phyloP scores from a whole-genome alignment of 768 basidiomycete species.

The Leccinum boreale region DNA sequence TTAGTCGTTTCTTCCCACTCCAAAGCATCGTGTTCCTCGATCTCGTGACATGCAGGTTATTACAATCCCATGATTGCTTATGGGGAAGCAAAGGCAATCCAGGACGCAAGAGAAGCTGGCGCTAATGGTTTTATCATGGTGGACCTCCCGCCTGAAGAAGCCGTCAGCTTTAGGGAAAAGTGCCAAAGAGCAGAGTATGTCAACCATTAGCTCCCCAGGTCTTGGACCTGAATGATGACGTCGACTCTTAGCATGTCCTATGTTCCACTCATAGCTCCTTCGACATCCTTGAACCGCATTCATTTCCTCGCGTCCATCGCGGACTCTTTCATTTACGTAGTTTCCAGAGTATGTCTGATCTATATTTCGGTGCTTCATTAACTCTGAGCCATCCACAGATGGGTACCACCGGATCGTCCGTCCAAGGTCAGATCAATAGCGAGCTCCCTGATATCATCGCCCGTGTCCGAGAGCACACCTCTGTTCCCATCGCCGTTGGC shows the following conservation, averaged over 20 bases:
- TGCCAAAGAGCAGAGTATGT: conserved; percentile 78
- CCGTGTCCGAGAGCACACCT: conserved; percentile 75
- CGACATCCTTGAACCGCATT: conserved; percentile 83
- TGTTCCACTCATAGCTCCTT: conserved; percentile 93
- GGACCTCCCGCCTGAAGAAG: conserved; percentile 97
- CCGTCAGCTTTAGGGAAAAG: conserved; percentile 83
- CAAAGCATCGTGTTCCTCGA: not conserved
- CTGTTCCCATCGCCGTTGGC: conserved; percentile 88
- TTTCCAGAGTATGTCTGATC: conserved; percentile 71
- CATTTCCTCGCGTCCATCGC: conserved; percentile 91
- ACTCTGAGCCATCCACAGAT: conserved; percentile 52
- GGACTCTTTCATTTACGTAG: conserved; percentile 96
- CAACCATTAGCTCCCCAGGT: not conserved
- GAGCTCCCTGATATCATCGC: conserved; percentile 81
- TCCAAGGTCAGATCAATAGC: conserved; percentile 62
- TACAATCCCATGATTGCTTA: conserved; percentile 96
- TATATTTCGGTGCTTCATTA: not conserved
- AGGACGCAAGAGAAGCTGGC: conserved; percentile 84
- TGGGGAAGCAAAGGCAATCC: conserved; percentile 91
- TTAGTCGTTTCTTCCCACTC: not conserved
- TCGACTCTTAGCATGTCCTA: conserved; percentile 74
- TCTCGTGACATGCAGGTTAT: conserved; percentile 59
- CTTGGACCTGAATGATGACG: not conserved
- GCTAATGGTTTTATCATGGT: conserved; percentile 98
- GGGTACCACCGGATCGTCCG: conserved; percentile 96